Percentiles rank a stretch among this genome's conserved stretches.
Conservation (phyloP, 2,329 filamentous ascomycete genomes). For the Pseudocercospora fuligena region DNA sequence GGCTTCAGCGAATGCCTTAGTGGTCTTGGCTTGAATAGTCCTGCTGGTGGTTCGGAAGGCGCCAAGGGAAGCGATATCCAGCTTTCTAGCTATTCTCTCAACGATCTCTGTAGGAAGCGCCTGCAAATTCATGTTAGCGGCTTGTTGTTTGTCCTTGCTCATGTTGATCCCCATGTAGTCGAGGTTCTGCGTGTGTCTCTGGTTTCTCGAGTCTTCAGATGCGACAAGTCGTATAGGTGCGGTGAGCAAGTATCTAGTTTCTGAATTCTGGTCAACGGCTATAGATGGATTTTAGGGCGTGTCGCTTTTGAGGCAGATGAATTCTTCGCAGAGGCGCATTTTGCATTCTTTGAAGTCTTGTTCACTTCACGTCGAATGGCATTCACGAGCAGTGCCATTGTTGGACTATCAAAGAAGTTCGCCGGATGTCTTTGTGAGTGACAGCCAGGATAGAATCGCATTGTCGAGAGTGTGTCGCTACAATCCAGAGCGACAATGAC, state of each 20-base stretch:
- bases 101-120: background rate
- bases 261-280: background rate
- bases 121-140: background rate
- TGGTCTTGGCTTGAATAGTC: background rate
- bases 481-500: background rate
- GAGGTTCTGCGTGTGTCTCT: background rate
- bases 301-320: background rate
- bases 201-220: background rate
- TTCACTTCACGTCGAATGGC: background rate
- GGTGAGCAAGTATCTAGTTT: background rate
- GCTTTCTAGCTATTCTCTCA: background rate
- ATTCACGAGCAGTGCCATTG: background rate
- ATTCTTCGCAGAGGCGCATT: background rate
- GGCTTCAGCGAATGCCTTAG: background rate
- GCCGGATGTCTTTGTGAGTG: background rate
- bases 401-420: background rate
- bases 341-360: background rate
- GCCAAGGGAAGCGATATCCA: background rate
- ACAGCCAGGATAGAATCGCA: background rate
- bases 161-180: background rate
- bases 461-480: background rate
- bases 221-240: background rate
- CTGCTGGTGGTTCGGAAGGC: background rate
- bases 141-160: background rate
- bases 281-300: background rate